Evolutionary conservation across 139 green algal genomes (phyloP).

Genomic region (Zygnema circumcarinatum): DNA sequence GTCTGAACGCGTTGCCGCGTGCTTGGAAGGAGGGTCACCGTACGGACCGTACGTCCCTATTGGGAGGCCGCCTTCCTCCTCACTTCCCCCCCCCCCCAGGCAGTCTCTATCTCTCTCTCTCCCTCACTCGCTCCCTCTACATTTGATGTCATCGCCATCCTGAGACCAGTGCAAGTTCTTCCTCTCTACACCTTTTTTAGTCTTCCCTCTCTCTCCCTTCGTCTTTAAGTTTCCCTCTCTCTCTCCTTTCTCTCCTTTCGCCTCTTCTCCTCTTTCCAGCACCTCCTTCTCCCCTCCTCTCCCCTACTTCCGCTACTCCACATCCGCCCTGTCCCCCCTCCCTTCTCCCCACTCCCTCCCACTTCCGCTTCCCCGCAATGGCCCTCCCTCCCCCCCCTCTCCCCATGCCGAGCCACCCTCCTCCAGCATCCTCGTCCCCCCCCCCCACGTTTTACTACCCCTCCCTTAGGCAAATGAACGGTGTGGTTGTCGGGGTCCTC

Average conservation of each 20-base stretch:
- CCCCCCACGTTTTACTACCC: not conserved
- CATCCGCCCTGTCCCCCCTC: not conserved
- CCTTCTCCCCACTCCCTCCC: not conserved
- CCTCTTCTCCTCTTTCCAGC: not conserved
- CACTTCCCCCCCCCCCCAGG: too few relatives aligned
- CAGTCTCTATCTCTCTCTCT: too few relatives aligned
- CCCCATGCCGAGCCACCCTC: too few relatives aligned
- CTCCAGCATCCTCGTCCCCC: not conserved
- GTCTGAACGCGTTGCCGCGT: too few relatives aligned
- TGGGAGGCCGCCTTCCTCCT: too few relatives aligned
- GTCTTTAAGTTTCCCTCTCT: not conserved
- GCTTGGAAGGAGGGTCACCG: too few relatives aligned
- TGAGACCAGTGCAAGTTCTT: too few relatives aligned
- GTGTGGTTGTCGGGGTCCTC: conserved; percentile 16
- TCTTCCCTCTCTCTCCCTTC: not conserved
- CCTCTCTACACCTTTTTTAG: not conserved
- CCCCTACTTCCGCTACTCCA: not conserved
- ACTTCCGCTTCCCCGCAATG: too few relatives aligned
- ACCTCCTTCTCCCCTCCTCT: not conserved
- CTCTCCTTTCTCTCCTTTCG: not conserved
- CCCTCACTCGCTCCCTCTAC: too few relatives aligned
- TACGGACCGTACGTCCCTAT: too few relatives aligned
- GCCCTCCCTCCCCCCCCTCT: not conserved
- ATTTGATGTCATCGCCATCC: too few relatives aligned
- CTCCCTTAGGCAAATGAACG: conserved; percentile 28